phyloP scores from a whole-genome alignment of 2,329 filamentous ascomycete genomes.

The Botryotinia calthae region DNA sequence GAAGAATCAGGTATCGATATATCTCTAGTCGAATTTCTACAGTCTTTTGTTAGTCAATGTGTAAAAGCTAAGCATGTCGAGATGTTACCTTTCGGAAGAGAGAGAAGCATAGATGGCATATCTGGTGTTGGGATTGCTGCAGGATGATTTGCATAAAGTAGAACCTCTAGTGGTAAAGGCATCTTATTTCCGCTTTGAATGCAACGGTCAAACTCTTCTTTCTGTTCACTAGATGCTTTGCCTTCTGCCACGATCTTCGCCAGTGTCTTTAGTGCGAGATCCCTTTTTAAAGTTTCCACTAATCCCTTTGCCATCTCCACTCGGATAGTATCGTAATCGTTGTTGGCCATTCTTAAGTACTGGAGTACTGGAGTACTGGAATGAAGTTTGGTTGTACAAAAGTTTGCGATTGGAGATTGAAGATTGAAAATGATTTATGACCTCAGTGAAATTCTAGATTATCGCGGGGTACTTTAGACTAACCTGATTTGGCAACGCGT shows the following conservation, averaged over 20 bases:
- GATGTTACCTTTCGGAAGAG: not conserved
- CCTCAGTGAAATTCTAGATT: not conserved
- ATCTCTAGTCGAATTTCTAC: constrained; percentile 19
- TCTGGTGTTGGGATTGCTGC: not conserved
- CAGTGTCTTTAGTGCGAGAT: not conserved
- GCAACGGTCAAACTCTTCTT: not conserved
- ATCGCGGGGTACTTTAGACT: not conserved
- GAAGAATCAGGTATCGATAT: constrained; percentile 20
- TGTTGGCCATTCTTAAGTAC: not conserved
- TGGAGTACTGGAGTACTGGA: not conserved
- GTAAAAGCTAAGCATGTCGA: not conserved
- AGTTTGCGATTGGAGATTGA: not conserved
- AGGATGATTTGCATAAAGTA: constrained; percentile 3
- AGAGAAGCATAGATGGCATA: not conserved
- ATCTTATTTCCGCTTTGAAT: not conserved
- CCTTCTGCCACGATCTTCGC: not conserved
- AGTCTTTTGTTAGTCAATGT: not conserved
- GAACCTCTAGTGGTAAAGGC: too few relatives aligned
- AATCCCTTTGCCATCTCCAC: not conserved
- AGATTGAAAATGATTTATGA: not conserved
- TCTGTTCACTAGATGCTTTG: not conserved
- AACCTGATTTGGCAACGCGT: not conserved
- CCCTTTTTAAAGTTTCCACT: not conserved
- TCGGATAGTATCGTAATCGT: too few relatives aligned
- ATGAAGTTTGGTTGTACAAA: not conserved